Percentiles rank a stretch among this genome's conserved stretches.
phyloP scores from a whole-genome alignment of 2,329 filamentous ascomycete genomes.

The Stagonosporopsis tanaceti region DNA sequence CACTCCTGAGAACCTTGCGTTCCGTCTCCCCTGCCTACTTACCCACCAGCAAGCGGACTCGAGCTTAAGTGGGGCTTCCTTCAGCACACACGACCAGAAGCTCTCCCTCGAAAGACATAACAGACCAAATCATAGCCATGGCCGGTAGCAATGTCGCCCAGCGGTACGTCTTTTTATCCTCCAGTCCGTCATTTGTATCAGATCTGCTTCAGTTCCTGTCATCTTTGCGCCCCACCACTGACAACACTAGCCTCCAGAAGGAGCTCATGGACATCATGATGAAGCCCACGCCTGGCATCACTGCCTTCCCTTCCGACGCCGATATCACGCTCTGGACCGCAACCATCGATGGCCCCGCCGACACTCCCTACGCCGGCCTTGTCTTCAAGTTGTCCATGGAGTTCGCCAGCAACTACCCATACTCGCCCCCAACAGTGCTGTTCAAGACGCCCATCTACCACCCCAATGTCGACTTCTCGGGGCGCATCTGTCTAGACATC shows the following conservation, averaged over 20 bases:
- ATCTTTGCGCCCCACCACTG: conserved; percentile 9
- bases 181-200: conserved; percentile 6
- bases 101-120: background rate
- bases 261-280: conserved; percentile 99
- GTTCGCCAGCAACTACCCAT: conserved; percentile 93
- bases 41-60: background rate
- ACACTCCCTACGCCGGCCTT: conserved; percentile 88
- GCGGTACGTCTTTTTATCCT: conserved; percentile 47
- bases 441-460: conserved; percentile 99
- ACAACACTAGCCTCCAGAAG: conserved; percentile 77
- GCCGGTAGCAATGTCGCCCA: conserved; percentile 56
- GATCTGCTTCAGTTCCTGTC: conserved; percentile 47
- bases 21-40: background rate
- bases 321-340: conserved; percentile 88
- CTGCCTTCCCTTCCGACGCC: conserved; percentile 91
- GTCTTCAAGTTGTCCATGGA: conserved; percentile 91
- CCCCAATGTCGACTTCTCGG: conserved; percentile 97
- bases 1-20: background rate
- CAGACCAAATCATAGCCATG: conserved; percentile 29
- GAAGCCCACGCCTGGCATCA: conserved; percentile 89
- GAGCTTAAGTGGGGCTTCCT: conserved; percentile 5
- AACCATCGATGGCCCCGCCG: conserved; percentile 88
- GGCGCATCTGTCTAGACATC: conserved; percentile 96
- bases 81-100: conserved; percentile 10
- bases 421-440: conserved; percentile 86